phyloP scores from a whole-genome alignment of 2,329 filamentous ascomycete genomes.

The Trichoderma simmonsii region DNA sequence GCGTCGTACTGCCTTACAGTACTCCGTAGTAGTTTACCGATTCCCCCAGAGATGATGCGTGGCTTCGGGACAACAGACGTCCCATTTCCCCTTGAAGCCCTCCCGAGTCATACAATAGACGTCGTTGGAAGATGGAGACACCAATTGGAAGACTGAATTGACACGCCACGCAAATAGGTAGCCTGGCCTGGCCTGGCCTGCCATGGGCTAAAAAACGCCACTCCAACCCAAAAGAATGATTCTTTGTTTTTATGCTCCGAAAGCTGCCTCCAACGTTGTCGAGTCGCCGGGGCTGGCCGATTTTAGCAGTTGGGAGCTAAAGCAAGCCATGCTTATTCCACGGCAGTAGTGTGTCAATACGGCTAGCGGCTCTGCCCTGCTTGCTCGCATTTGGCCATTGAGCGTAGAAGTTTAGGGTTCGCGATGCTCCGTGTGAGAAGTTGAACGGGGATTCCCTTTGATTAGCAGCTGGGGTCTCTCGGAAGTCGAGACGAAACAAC shows the following conservation, averaged over 20 bases:
- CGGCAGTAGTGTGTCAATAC: not conserved
- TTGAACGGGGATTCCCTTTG: not conserved
- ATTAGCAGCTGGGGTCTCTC: not conserved
- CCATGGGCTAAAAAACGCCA: not conserved
- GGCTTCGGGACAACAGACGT: not conserved
- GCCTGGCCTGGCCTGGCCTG: not conserved
- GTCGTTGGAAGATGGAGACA: not conserved
- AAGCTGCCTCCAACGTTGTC: not conserved
- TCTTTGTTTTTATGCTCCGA: slow-evolving; percentile 1
- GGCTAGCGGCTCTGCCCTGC: not conserved
- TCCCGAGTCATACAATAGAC: not conserved
- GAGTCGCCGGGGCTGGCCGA: not conserved
- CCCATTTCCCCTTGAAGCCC: not conserved
- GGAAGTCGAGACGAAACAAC: not conserved
- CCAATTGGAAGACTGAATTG: not conserved
- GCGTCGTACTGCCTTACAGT: not conserved
- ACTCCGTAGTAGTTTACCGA: not conserved
- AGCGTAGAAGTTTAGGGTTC: not conserved
- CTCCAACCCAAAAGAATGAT: not conserved
- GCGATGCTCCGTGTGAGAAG: not conserved
- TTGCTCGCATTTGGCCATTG: not conserved
- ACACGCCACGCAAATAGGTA: not conserved
- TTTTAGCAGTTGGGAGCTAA: not conserved
- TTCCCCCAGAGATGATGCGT: not conserved
- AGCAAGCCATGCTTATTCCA: slow-evolving; percentile 4